Base-by-base conservation (phyloP, 1,284 basidiomycete species). In the Trametes hirsuta region DNA sequence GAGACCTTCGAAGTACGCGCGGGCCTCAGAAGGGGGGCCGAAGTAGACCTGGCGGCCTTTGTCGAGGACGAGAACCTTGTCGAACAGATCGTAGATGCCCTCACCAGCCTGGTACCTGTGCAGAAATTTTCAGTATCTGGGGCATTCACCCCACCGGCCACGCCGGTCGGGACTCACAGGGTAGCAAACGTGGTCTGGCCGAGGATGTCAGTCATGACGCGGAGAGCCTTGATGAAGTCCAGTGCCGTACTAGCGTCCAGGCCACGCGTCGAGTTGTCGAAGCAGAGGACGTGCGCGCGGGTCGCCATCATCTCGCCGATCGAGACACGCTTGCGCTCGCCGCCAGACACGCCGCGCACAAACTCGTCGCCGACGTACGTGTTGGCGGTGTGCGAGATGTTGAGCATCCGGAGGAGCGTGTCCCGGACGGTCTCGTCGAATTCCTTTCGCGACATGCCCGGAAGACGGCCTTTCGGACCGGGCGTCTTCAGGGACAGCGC, bases 301-400 rank as follows among this genome's bases (percentile, higher is more conserved):
- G 88, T 90, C 0, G 88, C 84, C 83, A 95, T 87, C 82, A 90
- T 91, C 76, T 95, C 94, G 6, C 90, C 87, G 68, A 95, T 94
- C 50, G 89, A 91, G 14, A 95, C 92, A 67, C 94, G 91, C 74
- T 93, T 94, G 37, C 88, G 81, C 71, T 94, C 92, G 39, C 95
- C 94, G 49, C 94, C 94, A 0, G 89, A 91, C 3, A 95, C 88
- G 61, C 94, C 94, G 14, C 93, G 87, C 1, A 95, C 87, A 64
- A 89, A 91, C 62, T 89, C 89, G 70, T 94, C 87, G 3, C 94
- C 94, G 45, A 96, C 92, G 3, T 91, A 84, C 0, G 93, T 95
- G 65, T 90, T 78, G 59, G 80, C 79, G 0, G 90, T 93, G 69
- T 88, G 90, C 6, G 82, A 79, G 65, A 96, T 89, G 68, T 93